Base-by-base conservation (phyloP, 805 yeast species). In the Wickerhamomyces sydowiorum region DNA sequence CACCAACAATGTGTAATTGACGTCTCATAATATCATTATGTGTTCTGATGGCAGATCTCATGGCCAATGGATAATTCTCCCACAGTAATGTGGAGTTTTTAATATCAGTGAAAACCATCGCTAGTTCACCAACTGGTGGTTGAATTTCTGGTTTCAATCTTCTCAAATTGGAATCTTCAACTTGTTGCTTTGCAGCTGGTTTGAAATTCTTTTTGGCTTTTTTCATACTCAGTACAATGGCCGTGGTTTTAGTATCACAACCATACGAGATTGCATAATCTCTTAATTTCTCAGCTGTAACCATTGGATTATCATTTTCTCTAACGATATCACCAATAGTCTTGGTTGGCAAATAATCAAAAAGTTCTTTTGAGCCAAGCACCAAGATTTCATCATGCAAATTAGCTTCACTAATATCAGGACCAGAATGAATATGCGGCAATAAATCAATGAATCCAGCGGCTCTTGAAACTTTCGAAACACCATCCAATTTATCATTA, bases 61-160 rank as follows among this genome's bases (percentile, higher is more conserved):
- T 93, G 0, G 96, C 95, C 39, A 79, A 77, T 2, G 97, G 96
- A 56, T 80, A 83, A 7, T 86, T 70, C 56, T 93, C 99, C 99
- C 99, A 93, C 41, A 93, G 65, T 39, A 82, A 66, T 0, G 99
- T 93, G 1, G 98, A 90, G 59, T 86, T 90, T 55, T 91, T 89
- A 52, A 93, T 93, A 75, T 93, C 99, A 0, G 99, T 93, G 64
- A 93, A 93, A 1, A 91, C 97, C 78, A 93, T 82, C 0, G 99
- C 96, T 38, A 93, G 68, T 39, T 88, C 89, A 2, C 98, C 98
- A 6, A 82, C 81, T 2, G 99, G 99, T 3, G 99, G 97, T 9
- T 84, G 81, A 44, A 93, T 90, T 57, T 93, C 99, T 32, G 83
- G 86, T 46, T 87, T 95, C 41, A 89, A 68, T 55, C 95, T 77